phyloP scores from a whole-genome alignment of 352 stramenopile genomes.

The Globisporangium cylindrosporum region DNA sequence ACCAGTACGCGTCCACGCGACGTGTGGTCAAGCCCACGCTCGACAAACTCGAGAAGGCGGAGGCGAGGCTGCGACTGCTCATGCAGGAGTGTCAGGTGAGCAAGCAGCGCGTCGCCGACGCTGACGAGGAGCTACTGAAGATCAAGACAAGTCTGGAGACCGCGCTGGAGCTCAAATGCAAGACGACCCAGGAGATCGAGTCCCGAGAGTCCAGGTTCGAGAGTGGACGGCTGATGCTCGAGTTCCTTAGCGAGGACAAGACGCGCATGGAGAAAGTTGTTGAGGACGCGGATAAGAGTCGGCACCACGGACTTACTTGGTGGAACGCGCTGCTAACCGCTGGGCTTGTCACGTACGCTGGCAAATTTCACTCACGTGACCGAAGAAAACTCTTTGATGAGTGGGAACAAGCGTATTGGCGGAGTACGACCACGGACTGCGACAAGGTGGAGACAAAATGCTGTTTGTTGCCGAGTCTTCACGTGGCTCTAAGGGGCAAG shows the following conservation, averaged over 20 bases:
- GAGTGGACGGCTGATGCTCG: constrained; percentile 31
- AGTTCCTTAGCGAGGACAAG: constrained; percentile 40
- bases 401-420: constrained; percentile 19
- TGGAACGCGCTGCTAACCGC: constrained; percentile 61
- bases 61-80: constrained; percentile 43
- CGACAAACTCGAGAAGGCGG: constrained; percentile 59
- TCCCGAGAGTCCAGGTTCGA: constrained; percentile 24
- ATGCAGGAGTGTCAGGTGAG: constrained; percentile 70
- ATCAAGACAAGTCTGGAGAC: constrained; percentile 27
- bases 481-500: constrained; percentile 19
- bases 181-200: constrained; percentile 36
- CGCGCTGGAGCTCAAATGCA: constrained; percentile 25
- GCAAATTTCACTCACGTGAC: constrained; percentile 17
- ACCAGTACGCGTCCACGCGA: constrained; percentile 51
- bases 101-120: constrained; percentile 52
- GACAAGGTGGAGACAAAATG: constrained; percentile 10
- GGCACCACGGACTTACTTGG: constrained; percentile 25
- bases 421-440: not conserved
- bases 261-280: constrained; percentile 15
- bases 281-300: constrained; percentile 19
- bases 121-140: constrained; percentile 29
- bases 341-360: constrained; percentile 35
- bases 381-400: constrained; percentile 19
- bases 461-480: constrained; percentile 21
- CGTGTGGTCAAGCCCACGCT: constrained; percentile 61